These are phyloP conservation scores for Macroventuria anomochaeta DNA, from an alignment of 2,329 filamentous ascomycete genomes.

Conservation along the genomic window DNA sequence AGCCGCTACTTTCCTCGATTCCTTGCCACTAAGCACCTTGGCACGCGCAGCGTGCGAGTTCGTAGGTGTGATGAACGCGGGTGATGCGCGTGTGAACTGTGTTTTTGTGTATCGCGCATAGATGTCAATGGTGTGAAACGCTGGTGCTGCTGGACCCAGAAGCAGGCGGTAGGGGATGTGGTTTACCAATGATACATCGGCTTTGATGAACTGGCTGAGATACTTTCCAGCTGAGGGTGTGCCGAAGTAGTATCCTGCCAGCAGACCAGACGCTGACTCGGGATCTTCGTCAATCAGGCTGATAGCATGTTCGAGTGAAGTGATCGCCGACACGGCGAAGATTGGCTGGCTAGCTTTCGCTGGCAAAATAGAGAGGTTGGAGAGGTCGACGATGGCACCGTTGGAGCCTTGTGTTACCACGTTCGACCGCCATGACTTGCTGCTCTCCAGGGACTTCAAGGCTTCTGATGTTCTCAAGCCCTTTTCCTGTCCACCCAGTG, in stretches of 20 bases:
- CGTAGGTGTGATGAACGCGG: constrained; percentile 23
- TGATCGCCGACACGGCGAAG: constrained; percentile 56
- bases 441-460: constrained; percentile 19
- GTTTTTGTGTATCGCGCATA: constrained; percentile 26
- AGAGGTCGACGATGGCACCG: constrained; percentile 33
- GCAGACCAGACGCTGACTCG: constrained; percentile 33
- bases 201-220: constrained; percentile 62
- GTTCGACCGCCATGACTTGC: constrained; percentile 29
- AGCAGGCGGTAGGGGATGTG: constrained; percentile 64
- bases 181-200: constrained; percentile 62
- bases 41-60: constrained; percentile 27
- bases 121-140: constrained; percentile 21
- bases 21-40: constrained; percentile 18
- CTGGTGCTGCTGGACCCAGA: constrained; percentile 40
- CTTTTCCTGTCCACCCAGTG: constrained; percentile 13
- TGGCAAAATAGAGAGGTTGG: constrained; percentile 34
- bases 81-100: constrained; percentile 30
- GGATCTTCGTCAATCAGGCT: constrained; percentile 51
- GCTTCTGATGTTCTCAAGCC: constrained; percentile 12
- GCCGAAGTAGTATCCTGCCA: constrained; percentile 62
- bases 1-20: constrained; percentile 18
- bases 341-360: constrained; percentile 52
- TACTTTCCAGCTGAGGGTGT: constrained; percentile 62
- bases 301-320: constrained; percentile 63
- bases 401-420: constrained; percentile 34